Base-by-base conservation (phyloP, 176 grass and related monocot species). In the Canna indica region DNA sequence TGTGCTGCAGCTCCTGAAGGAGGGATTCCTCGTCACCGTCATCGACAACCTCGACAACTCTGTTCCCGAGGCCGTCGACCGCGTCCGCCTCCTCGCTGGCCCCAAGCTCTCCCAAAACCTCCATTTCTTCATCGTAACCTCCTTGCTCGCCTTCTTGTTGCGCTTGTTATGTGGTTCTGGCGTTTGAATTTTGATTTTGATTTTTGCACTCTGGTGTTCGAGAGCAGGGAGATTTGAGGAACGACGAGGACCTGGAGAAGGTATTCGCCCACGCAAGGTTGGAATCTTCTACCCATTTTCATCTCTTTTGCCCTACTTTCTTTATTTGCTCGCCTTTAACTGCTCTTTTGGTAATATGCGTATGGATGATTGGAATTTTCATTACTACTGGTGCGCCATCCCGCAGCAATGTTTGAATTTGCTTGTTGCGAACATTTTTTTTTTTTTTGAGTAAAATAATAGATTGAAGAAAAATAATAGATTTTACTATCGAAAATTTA, bases 11-110 rank as follows among this genome's bases (percentile, higher is more conserved):
- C 81, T 97, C 7, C 86, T 97, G 61, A 73, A 62, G 63, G 87
- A 77, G 32, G 93, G 93, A 0, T 87, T 72, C 88, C 73, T 33
- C 64, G 88, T 97, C 74, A 83, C 81, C 44, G 73, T 79, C 77
- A 83, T 97, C 58, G 93, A 97, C 79, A 97, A 90, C 88, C 83
- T 97, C 75, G 74, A 90, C 81, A 97, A 97, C 88, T 91, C 93
- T 72, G 86, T 85, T 34, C 86, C 88, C 0, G 93, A 87, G 77
- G 89, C 89, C 12, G 70, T 97, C 81, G 84, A 85, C 70, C 86
- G 86, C 75, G 86, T 97, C 59, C 89, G 86, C 78, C 79, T 24
- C 69, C 83, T 97, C 82, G 86, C 84, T 69, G 89, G 89, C 20
- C 64, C 84, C 68, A 75, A 78, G 18, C 84, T 92, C 74, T 74